A percentile compares a stretch with the other conserved stretches of the same genome.
Evolutionary conservation across 2,329 filamentous ascomycete genomes (phyloP).

Genomic region (Graphium sp.): DNA sequence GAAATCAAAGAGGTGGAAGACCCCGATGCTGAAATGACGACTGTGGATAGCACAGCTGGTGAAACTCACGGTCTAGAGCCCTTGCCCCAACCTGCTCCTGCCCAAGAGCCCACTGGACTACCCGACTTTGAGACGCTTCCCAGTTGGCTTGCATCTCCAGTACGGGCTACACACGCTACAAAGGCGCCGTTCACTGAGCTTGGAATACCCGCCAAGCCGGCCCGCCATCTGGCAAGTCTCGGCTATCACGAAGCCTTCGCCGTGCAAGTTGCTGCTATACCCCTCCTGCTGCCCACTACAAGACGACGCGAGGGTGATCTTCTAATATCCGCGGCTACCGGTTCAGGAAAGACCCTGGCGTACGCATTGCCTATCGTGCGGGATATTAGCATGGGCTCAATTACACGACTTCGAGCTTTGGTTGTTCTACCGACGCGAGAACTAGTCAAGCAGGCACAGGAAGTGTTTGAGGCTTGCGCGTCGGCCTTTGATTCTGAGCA

Average conservation of each 20-base stretch:
- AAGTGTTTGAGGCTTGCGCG: conserved; percentile 60
- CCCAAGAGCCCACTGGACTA: conserved; percentile 35
- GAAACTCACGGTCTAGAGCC: conserved; percentile 60
- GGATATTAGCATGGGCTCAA: conserved; percentile 46
- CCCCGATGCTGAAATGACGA: conserved; percentile 11
- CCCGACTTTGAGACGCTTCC: conserved; percentile 68
- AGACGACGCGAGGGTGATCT: conserved; percentile 55
- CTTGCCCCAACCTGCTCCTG: conserved; percentile 59
- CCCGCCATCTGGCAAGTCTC: conserved; percentile 48
- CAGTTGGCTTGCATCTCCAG: conserved; percentile 61
- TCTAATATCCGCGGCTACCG: conserved; percentile 81
- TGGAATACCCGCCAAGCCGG: conserved; percentile 41
- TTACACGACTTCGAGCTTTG: conserved; percentile 57
- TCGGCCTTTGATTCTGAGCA: conserved; percentile 36
- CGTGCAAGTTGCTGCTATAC: conserved; percentile 41
- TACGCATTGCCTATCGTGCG: conserved; percentile 79
- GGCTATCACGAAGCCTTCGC: conserved; percentile 21
- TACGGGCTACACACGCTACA: conserved; percentile 46
- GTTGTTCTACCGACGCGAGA: conserved; percentile 86
- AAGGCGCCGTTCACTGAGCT: conserved; percentile 45
- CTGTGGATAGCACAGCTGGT: conserved; percentile 14
- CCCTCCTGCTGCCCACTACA: conserved; percentile 54
- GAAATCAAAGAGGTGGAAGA: neutral
- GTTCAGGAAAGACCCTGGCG: conserved; percentile 86
- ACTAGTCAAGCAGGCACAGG: conserved; percentile 70